These are phyloP conservation scores for Albophoma yamanashiensis DNA, from an alignment of 2,329 filamentous ascomycete species.

Conservation along the genomic window DNA sequence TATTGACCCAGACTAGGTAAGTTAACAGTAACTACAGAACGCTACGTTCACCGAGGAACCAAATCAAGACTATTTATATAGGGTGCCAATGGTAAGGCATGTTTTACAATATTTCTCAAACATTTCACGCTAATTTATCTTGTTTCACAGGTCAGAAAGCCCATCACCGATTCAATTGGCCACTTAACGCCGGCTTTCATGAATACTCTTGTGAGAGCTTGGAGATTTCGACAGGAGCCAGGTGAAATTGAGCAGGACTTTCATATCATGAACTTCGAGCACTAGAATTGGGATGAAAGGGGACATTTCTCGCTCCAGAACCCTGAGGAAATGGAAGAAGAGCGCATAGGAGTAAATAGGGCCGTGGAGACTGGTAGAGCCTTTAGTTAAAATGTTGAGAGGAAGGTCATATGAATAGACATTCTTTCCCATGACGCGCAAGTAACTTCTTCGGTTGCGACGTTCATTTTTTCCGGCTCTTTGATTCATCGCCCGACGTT, in stretches of 20 bases:
- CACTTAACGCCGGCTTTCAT: constrained; percentile 1
- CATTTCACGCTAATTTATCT: not conserved
- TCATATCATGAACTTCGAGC: constrained; percentile 1
- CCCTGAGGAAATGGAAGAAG: no score
- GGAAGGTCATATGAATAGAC: no score
- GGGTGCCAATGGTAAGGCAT: constrained; percentile 1
- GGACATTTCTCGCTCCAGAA: no score
- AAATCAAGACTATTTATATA: constrained; percentile 2
- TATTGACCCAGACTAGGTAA: not conserved
- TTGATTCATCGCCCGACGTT: no score
- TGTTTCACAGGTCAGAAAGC: not conserved
- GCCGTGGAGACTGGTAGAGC: no score
- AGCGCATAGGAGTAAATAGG: no score
- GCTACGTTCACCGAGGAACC: constrained; percentile 1
- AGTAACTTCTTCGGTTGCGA: no score
- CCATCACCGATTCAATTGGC: not conserved
- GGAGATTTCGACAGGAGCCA: constrained; percentile 1
- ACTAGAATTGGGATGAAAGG: not conserved
- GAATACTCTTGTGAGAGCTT: not conserved
- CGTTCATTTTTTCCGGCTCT: no score
- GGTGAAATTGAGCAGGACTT: constrained; percentile 2
- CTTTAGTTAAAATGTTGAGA: no score
- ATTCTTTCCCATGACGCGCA: no score
- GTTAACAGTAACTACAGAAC: not conserved
- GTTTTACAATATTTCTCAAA: not conserved